Evolutionary conservation across 441 rosid genomes (phyloP).

Genomic region (Corymbia citriodora): DNA sequence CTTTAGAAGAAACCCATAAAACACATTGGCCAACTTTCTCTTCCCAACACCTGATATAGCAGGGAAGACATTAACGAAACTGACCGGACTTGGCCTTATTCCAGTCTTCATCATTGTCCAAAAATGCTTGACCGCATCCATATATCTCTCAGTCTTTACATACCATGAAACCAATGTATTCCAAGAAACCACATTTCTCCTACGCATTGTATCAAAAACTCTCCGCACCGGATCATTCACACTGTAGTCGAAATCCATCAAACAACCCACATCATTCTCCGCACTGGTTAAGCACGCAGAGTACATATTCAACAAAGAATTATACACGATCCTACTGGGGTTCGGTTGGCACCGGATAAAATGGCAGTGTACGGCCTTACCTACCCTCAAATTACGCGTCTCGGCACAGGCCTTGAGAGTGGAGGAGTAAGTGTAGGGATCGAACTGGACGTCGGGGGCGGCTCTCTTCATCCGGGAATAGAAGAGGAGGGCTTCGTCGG

Average conservation of each 20-base stretch:
- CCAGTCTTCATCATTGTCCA: constrained; percentile 61
- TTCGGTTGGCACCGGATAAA: constrained; percentile 54
- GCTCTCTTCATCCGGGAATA: constrained; percentile 57
- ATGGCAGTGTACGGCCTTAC: constrained; percentile 77
- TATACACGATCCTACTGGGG: constrained; percentile 68
- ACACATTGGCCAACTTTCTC: constrained; percentile 34
- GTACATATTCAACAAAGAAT: constrained; percentile 77
- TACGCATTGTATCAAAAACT: constrained; percentile 58
- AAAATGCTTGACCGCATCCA: constrained; percentile 50
- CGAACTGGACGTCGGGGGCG: constrained; percentile 40
- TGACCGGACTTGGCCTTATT: constrained; percentile 60
- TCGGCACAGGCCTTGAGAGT: constrained; percentile 79
- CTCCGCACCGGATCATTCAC: constrained; percentile 48
- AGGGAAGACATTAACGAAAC: constrained; percentile 74
- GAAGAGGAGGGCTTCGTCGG: constrained; percentile 66
- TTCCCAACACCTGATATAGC: constrained; percentile 46
- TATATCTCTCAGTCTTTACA: constrained; percentile 51
- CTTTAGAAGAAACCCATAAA: constrained; percentile 63
- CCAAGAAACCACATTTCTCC: constrained; percentile 75
- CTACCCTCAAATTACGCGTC: constrained; percentile 35
- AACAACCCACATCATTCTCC: constrained; percentile 16
- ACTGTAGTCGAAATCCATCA: constrained; percentile 12
- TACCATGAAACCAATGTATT: constrained; percentile 79
- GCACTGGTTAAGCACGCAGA: constrained; percentile 44
- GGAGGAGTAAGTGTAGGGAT: constrained; percentile 84